Evolutionary conservation across 345 rosid species (phyloP).

Genomic region (Lagerstroemia speciosa): DNA sequence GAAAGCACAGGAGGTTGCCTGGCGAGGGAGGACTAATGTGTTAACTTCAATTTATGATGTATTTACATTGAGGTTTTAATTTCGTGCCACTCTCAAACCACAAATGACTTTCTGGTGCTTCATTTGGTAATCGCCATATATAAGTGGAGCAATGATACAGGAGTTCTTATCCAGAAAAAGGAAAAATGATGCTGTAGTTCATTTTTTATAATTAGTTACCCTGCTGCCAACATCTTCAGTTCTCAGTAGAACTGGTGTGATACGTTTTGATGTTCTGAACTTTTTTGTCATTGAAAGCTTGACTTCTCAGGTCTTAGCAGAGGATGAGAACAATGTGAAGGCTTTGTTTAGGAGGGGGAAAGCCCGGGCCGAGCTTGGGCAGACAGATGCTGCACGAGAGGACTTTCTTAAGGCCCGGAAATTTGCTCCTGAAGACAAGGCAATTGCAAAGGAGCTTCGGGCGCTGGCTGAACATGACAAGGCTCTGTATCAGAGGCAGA

Average conservation of each 20-base stretch:
- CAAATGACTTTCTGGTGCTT: no score
- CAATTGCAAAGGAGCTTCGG: conserved; percentile 65
- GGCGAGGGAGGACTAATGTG: no score
- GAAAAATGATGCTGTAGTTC: neutral
- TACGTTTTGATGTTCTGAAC: neutral
- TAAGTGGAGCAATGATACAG: no score
- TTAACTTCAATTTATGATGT: no score
- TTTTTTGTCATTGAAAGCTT: neutral
- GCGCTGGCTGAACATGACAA: conserved; percentile 71
- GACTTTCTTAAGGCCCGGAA: conserved; percentile 78
- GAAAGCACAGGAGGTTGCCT: no score
- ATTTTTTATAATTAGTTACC: neutral
- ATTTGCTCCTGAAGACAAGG: conserved; percentile 75
- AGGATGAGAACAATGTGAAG: conserved; percentile 82
- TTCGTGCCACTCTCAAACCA: no score
- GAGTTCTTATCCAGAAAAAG: no score
- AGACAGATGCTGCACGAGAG: conserved; percentile 79
- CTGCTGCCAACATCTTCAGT: neutral
- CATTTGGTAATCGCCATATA: no score
- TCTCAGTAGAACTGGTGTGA: neutral
- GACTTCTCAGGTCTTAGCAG: conserved; percentile 55
- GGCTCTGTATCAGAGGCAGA: conserved; percentile 72
- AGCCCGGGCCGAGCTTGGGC: conserved; percentile 87
- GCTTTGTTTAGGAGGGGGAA: conserved; percentile 92
- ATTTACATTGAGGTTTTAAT: no score